phyloP scores from a whole-genome alignment of 73 alveolate genomes.

The Paramecium bursaria region DNA sequence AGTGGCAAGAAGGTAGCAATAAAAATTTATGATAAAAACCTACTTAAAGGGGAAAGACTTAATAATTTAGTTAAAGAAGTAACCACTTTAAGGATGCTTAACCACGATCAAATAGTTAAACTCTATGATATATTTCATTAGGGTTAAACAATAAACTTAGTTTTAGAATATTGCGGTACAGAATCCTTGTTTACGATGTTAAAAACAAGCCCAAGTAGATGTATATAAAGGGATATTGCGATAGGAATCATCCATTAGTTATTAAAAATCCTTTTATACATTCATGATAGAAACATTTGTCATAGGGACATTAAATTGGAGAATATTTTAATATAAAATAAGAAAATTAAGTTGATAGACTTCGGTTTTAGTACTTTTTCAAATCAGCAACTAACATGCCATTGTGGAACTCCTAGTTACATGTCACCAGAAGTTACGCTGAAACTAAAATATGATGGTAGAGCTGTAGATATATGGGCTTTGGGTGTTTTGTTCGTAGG shows the following conservation, averaged over 20 bases:
- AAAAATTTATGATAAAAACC: slow-evolving; percentile 85
- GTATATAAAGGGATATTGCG: slow-evolving; percentile 1
- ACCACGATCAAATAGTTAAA: slow-evolving; percentile 55
- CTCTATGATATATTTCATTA: slow-evolving; percentile 36
- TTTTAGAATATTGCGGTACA: slow-evolving; percentile 47
- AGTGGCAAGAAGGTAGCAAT: slow-evolving; percentile 85
- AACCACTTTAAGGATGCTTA: slow-evolving; percentile 12
- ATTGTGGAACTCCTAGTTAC: slow-evolving; percentile 97
- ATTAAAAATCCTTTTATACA: slow-evolving; percentile 2
- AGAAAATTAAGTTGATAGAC: slow-evolving; percentile 54
- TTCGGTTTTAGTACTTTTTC: slow-evolving; percentile 57
- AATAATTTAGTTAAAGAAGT: slow-evolving; percentile 64
- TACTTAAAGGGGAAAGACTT: slow-evolving; percentile 80
- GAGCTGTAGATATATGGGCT: slow-evolving; percentile 96
- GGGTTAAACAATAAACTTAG: slow-evolving; percentile 34
- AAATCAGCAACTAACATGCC: slow-evolving; percentile 15
- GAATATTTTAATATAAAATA: slow-evolving; percentile 49
- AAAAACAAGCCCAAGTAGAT: slow-evolving; percentile 18
- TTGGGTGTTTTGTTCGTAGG: slow-evolving; percentile 94
- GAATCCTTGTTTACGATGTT: slow-evolving; percentile 20
- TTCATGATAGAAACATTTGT: slow-evolving; percentile 55
- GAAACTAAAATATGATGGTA: slow-evolving; percentile 89
- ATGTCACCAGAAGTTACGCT: slow-evolving; percentile 98
- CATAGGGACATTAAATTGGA: slow-evolving; percentile 68
- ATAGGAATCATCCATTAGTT: slow-evolving; percentile 1